Percentiles rank a stretch among this genome's conserved stretches.
Conservation (phyloP, 2,329 filamentous ascomycete genomes). For the Pseudogymnoascus sp. region DNA sequence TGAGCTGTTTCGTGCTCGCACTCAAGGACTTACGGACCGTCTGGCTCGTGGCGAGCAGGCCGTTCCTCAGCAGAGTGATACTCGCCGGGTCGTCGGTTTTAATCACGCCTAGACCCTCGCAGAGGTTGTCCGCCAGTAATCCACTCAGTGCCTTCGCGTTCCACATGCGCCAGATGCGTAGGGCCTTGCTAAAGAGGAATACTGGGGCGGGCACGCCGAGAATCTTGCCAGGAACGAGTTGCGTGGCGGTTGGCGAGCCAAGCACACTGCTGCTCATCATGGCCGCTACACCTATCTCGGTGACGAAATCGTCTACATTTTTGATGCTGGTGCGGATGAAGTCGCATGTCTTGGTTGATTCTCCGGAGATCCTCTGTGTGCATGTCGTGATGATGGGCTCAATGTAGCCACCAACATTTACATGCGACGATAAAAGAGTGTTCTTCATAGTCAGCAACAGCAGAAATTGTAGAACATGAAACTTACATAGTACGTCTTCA, state of each 20-base stretch:
- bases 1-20: not conserved
- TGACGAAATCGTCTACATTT: not conserved
- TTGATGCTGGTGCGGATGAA: not conserved
- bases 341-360: not conserved
- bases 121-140: not conserved
- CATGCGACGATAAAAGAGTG: not conserved
- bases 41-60: not conserved
- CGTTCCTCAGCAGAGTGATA: not conserved
- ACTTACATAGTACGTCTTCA: constrained; percentile 9
- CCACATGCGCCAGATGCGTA: constrained; percentile 7
- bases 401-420: not conserved
- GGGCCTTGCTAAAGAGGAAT: not conserved
- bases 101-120: not conserved
- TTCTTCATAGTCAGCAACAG: not conserved
- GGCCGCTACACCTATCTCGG: not conserved
- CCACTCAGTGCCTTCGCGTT: not conserved
- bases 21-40: not conserved
- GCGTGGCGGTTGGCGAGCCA: not conserved
- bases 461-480: not conserved
- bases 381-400: not conserved
- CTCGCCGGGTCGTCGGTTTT: not conserved
- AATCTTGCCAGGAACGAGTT: not conserved
- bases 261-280: not conserved
- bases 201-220: not conserved
- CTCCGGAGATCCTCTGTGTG: not conserved